These are phyloP conservation scores for Leccinum variicolor DNA, from an alignment of 768 basidiomycete species.

Conservation along the genomic window DNA sequence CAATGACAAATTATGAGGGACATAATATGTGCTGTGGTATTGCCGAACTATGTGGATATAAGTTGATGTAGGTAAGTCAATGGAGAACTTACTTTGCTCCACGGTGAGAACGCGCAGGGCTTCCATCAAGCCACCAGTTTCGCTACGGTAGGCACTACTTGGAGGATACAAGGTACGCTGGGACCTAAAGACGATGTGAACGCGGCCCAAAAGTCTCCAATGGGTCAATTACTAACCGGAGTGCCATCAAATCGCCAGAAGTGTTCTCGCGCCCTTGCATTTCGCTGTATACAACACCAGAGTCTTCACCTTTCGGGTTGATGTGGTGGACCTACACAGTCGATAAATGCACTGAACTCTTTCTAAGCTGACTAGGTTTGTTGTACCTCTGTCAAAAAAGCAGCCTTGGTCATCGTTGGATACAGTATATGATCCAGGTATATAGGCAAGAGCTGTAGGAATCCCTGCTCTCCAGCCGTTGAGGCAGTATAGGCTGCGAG, in stretches of 20 bases:
- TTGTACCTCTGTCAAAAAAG: constrained; percentile 64
- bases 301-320: constrained; percentile 84
- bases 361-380: not conserved
- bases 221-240: constrained; percentile 50
- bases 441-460: constrained; percentile 79
- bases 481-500: constrained; percentile 81
- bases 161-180: constrained; percentile 80
- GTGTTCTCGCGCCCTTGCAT: constrained; percentile 98
- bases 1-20: constrained; percentile 89
- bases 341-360: constrained; percentile 4
- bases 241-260: constrained; percentile 84
- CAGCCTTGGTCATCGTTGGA: constrained; percentile 87
- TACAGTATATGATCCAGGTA: constrained; percentile 97
- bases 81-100: constrained; percentile 68
- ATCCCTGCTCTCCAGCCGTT: constrained; percentile 93
- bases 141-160: constrained; percentile 88
- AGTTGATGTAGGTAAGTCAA: constrained; percentile 10
- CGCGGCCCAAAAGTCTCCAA: not conserved
- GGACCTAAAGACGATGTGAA: constrained; percentile 41
- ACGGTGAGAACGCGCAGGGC: constrained; percentile 81
- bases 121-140: constrained; percentile 96
- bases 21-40: constrained; percentile 88
- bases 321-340: constrained; percentile 87
- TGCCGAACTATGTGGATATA: constrained; percentile 62
- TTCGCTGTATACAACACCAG: constrained; percentile 95